Percentiles rank a stretch among this genome's conserved stretches.
Evolutionary conservation across 305 asterid species (phyloP).

Genomic region (Fraxinus velutina): DNA sequence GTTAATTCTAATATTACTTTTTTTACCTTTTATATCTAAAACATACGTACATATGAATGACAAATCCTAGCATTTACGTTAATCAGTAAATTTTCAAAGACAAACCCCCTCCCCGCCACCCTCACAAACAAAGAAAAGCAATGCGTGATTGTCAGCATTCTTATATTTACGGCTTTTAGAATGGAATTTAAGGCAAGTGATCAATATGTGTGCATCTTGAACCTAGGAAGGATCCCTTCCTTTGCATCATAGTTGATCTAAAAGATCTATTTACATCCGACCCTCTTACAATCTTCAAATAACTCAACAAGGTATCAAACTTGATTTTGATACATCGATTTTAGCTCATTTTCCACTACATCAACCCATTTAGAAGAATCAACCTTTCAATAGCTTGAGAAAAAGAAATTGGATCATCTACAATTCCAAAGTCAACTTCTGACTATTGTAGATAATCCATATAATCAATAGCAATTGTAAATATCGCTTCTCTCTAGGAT

Average conservation of each 20-base stretch:
- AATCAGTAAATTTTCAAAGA: too few species aligned
- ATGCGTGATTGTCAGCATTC: neutral
- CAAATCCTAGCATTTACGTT: too few species aligned
- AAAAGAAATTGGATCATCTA: neutral
- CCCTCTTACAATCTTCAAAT: neutral
- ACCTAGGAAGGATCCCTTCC: neutral
- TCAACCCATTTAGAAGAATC: neutral
- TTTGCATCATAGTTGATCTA: neutral
- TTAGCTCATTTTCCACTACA: neutral
- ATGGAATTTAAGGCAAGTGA: neutral
- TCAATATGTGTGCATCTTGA: neutral
- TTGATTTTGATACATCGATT: neutral
- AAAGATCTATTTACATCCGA: neutral
- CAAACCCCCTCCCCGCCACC: too few species aligned
- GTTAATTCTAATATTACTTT: neutral
- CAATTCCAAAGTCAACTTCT: neutral
- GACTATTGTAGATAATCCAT: neutral
- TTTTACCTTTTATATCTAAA: neutral
- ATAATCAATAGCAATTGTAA: neutral
- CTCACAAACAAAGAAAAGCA: too few species aligned
- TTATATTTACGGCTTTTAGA: neutral
- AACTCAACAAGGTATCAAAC: neutral
- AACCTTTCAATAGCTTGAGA: neutral
- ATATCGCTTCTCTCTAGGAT: neutral
- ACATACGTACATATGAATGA: too few species aligned